These are phyloP conservation scores for Trametes villosa DNA, from an alignment of 768 basidiomycete genomes.

Conservation along the genomic window DNA sequence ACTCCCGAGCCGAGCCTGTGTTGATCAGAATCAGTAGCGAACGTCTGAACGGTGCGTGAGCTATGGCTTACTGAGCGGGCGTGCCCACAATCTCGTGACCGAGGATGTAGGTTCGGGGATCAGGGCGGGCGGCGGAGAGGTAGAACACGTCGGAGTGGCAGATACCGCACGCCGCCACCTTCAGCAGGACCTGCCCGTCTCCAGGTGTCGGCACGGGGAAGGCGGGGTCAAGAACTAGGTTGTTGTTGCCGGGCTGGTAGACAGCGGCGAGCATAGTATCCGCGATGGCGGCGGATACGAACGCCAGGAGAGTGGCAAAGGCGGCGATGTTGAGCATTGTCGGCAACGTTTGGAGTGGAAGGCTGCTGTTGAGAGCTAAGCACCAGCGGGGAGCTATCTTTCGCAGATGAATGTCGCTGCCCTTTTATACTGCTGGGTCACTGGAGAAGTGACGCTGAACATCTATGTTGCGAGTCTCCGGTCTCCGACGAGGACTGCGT, in stretches of 20 bases:
- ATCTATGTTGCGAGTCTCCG: too few species aligned
- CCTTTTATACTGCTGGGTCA: too few species aligned
- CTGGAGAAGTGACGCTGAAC: too few species aligned
- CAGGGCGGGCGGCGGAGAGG: not conserved
- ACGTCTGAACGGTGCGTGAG: not conserved
- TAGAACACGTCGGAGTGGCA: not conserved
- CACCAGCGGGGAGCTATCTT: too few species aligned
- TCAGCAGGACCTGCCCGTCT: slow-evolving; percentile 45
- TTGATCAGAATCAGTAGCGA: not conserved
- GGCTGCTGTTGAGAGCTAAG: not conserved
- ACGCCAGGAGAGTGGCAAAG: not conserved
- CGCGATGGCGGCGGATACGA: not conserved
- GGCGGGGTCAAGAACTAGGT: not conserved
- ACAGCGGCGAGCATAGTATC: not conserved
- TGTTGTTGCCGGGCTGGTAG: not conserved
- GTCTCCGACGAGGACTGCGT: too few species aligned
- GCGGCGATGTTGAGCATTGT: not conserved
- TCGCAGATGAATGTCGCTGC: too few species aligned
- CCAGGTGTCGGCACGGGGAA: slow-evolving; percentile 31
- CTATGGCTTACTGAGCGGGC: not conserved
- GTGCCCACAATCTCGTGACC: slow-evolving; percentile 2
- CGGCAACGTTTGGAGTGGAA: too few species aligned
- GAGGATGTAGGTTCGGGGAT: not conserved
- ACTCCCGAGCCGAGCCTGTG: not conserved
- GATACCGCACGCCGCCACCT: slow-evolving; percentile 28